A percentile compares a stretch with the other conserved stretches of the same genome.
These are phyloP conservation scores for Inga laurina DNA, from an alignment of 306 rosid species.

Conservation along the genomic window DNA sequence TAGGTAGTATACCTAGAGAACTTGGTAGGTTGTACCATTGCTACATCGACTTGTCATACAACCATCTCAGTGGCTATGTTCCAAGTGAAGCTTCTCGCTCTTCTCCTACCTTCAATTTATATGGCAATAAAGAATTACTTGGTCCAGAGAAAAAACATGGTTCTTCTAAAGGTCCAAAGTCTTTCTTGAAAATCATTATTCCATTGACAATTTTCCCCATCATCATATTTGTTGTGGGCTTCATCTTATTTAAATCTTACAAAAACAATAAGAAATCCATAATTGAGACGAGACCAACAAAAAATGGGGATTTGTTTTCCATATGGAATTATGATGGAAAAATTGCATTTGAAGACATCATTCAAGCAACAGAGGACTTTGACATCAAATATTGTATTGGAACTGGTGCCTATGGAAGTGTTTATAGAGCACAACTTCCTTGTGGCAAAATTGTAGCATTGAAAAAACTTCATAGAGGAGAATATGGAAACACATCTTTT, in stretches of 20 bases:
- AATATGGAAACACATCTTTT: background rate
- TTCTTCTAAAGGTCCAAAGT: too few species aligned
- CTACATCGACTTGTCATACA: too few species aligned
- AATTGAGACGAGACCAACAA: background rate
- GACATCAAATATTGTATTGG: background rate
- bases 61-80: too few species aligned
- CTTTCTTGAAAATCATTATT: background rate
- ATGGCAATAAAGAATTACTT: background rate
- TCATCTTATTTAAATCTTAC: background rate
- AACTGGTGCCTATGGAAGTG: background rate
- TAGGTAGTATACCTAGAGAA: too few species aligned
- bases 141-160: too few species aligned
- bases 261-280: background rate
- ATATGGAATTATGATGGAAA: background rate
- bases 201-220: background rate
- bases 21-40: too few species aligned
- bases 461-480: background rate
- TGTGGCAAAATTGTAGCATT: background rate
- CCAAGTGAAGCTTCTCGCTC: too few species aligned
- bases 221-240: background rate
- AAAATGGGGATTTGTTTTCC: background rate
- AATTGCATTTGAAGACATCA: background rate
- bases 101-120: too few species aligned
- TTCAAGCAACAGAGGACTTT: background rate
- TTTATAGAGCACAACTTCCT: background rate